Conservation (phyloP, 176 grass and related monocot species). For the Avena eriantha region DNA sequence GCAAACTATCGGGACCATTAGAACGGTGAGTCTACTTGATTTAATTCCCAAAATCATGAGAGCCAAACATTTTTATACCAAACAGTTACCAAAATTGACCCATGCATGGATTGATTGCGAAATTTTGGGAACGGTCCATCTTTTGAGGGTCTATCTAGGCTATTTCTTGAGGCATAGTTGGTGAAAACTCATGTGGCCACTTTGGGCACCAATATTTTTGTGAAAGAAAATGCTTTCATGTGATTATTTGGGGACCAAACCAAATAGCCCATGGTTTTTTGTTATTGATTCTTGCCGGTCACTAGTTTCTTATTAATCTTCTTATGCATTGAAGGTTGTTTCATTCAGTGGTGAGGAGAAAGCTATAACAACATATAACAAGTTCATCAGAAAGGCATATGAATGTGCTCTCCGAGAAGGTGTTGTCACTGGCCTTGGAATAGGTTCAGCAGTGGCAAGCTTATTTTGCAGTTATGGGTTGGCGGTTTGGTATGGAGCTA, state of each 20-base stretch:
- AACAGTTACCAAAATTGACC: neutral
- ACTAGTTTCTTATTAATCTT: neutral
- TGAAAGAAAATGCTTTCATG: neutral
- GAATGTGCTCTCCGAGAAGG: conserved; percentile 62
- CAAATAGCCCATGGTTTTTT: neutral
- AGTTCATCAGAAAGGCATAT: conserved; percentile 65
- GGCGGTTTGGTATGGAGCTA: conserved; percentile 84
- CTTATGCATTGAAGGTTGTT: conserved; percentile 61
- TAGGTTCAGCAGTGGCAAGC: conserved; percentile 53
- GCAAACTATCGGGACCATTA: conserved; percentile 75
- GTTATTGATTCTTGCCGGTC: neutral
- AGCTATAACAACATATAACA: conserved; percentile 66
- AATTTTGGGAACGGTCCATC: neutral
- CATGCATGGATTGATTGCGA: neutral
- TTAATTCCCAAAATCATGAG: neutral
- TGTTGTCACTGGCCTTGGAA: conserved; percentile 57
- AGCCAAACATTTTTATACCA: neutral
- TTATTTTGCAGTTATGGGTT: conserved; percentile 77
- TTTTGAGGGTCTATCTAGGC: neutral
- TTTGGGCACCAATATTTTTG: neutral
- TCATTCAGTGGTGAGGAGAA: conserved; percentile 78
- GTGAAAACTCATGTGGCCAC: neutral
- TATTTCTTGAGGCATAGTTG: neutral
- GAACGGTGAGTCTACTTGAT: conserved; percentile 58
- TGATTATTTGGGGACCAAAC: neutral